Percentiles rank a stretch among this genome's conserved stretches.
Conservation (phyloP, 257 asterid genomes). For the Solanum chilense region DNA sequence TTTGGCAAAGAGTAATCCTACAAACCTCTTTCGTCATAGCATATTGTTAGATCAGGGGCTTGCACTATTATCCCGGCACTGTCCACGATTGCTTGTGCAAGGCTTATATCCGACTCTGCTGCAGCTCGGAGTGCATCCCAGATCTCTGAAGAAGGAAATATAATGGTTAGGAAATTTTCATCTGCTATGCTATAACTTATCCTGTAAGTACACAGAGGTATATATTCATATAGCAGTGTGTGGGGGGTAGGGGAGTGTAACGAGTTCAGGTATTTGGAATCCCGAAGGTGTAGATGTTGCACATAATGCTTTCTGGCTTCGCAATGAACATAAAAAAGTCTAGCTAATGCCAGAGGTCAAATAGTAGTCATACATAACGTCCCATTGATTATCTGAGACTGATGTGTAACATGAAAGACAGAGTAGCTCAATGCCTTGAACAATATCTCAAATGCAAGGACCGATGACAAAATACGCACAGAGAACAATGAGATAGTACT, state of each 20-base stretch:
- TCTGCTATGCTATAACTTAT: background rate
- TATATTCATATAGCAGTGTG: background rate
- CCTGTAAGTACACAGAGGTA: background rate
- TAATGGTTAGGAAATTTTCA: background rate
- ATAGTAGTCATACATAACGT: background rate
- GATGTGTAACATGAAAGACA: background rate
- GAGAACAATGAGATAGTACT: background rate
- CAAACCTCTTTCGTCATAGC: constrained; percentile 86
- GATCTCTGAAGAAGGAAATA: constrained; percentile 27
- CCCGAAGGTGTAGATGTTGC: background rate
- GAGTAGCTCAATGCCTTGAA: background rate
- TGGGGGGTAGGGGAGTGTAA: background rate
- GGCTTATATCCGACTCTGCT: constrained; percentile 48
- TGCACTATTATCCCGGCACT: constrained; percentile 73
- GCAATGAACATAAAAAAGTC: background rate
- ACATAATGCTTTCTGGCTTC: background rate
- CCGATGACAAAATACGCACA: background rate
- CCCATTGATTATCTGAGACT: background rate
- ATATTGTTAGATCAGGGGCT: constrained; percentile 63
- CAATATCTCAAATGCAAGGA: background rate
- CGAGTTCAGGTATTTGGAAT: background rate
- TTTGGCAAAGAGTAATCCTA: background rate
- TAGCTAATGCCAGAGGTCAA: background rate
- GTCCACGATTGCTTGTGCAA: constrained; percentile 53
- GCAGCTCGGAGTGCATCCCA: constrained; percentile 87